Conservation (phyloP, 1,139 yeast species). For the Pichia sp. region DNA sequence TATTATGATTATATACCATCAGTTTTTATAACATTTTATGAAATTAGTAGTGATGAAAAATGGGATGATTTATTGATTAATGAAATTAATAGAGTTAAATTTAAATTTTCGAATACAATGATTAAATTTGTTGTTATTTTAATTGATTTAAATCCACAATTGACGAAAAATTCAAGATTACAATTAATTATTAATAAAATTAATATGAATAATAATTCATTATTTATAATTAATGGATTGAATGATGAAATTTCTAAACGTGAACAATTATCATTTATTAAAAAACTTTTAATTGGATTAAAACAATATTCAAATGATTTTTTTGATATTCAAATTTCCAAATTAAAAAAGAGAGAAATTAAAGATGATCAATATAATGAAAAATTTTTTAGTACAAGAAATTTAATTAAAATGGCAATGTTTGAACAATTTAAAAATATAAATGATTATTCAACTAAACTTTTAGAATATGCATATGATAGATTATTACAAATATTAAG, state of each 20-base stretch:
- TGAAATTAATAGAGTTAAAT: constrained; percentile 33
- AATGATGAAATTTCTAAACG: constrained; percentile 7
- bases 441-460: constrained; percentile 39
- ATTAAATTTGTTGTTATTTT: constrained; percentile 12
- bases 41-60: constrained; percentile 24
- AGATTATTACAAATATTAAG: constrained; percentile 5
- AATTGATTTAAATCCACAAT: constrained; percentile 4
- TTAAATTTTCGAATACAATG: constrained; percentile 25
- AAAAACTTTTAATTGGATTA: constrained; percentile 25
- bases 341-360: constrained; percentile 30
- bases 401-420: constrained; percentile 43
- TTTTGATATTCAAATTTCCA: constrained; percentile 35
- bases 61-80: constrained; percentile 28
- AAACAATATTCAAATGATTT: constrained; percentile 38
- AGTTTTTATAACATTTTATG: constrained; percentile 38
- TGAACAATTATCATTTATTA: constrained; percentile 10
- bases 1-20: constrained; percentile 39
- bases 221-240: constrained; percentile 12
- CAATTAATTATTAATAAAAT: constrained; percentile 31
- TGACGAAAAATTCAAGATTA: constrained; percentile 1
- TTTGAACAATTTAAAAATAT: constrained; percentile 43
- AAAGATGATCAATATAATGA: constrained; percentile 19
- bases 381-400: constrained; percentile 40
- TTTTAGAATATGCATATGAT: constrained; percentile 26
- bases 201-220: constrained; percentile 34